These are phyloP conservation scores for Hypoxylon sp. DNA, from an alignment of 2,329 filamentous ascomycete genomes.

Conservation along the genomic window DNA sequence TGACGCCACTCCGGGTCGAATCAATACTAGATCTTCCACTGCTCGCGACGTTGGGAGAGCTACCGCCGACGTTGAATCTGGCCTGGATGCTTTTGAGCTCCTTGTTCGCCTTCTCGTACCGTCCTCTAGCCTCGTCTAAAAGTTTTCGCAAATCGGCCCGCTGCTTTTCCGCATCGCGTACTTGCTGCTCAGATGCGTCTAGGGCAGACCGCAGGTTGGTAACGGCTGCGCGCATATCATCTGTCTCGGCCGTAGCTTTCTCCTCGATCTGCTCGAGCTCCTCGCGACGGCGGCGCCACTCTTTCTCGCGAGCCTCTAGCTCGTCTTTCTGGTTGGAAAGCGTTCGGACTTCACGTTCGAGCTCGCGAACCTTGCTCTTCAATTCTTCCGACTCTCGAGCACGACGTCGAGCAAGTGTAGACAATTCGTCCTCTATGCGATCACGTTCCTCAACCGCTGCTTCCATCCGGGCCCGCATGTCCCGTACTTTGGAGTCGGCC, in stretches of 20 bases:
- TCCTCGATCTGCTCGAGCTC: conserved; percentile 81
- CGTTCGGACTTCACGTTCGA: conserved; percentile 81
- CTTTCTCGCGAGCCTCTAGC: conserved; percentile 79
- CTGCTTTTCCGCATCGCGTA: conserved; percentile 86
- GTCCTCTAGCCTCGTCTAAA: conserved; percentile 82
- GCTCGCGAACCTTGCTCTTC: conserved; percentile 81
- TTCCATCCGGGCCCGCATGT: conserved; percentile 91
- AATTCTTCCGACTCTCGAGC: conserved; percentile 90
- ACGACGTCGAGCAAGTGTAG: conserved; percentile 79
- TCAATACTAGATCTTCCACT: conserved; percentile 63
- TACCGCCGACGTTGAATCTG: conserved; percentile 57
- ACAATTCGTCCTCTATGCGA: conserved; percentile 90
- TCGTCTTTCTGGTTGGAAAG: conserved; percentile 83
- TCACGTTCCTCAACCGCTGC: conserved; percentile 94
- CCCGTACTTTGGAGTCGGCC: conserved; percentile 84
- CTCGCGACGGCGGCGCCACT: conserved; percentile 80
- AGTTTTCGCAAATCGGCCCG: conserved; percentile 80
- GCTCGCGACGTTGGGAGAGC: conserved; percentile 52
- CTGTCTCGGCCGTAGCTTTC: conserved; percentile 78
- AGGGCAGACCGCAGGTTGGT: conserved; percentile 82
- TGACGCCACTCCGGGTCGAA: conserved; percentile 62
- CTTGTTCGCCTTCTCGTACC: conserved; percentile 85
- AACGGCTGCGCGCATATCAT: conserved; percentile 83
- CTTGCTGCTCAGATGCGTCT: conserved; percentile 88
- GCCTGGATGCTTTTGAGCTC: conserved; percentile 69